Base-by-base conservation (phyloP, 371 early-diverging fungal genomes). In the Scutellospora calospora region DNA sequence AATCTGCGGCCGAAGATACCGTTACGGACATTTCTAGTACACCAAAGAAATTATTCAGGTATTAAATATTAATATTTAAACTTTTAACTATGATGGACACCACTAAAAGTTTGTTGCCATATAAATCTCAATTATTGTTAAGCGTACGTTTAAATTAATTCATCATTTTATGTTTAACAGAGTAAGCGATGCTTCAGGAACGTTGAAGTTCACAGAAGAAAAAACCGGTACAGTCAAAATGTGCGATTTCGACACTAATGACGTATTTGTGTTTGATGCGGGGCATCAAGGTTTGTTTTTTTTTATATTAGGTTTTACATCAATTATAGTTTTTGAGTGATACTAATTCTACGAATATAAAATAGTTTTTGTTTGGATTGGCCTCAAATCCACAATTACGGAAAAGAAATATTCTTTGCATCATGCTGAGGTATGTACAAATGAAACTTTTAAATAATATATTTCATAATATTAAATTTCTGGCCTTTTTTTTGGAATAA, bases 341-440 rank as follows among this genome's bases (percentile, higher is more conserved):
- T n/a, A 25, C 11, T n/a, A 8, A 22, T 16, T 57, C n/a, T 57
- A 22, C 0, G 16, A 22, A 22, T 57, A 57, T 57, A 1, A 51
- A 51, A n/a, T 57, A 78, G 78, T 78, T 38, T 78, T 78, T n/a
- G 52, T 78, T 5, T 78, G 78, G 78, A 59, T 78, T 52, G 78
- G 78, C 25, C 27, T 31, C 9, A 45, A 63, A 20, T 51, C 65
- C 45, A 78, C 78, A 31, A 20, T 62, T 22, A 78, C 45, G 31
- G 78, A 78, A 20, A 78, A 66, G 25, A 62, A 55, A 65, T 78
- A 65, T 78, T 69, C 66, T 6, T 59, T 78, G 29, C 65, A 78
- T 5, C 29, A 78, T 65, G 78, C 78, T 52, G 66, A 78, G 63
- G 75, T 75, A 75, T 14, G 27, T 27, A 69, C 33, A 66, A 66